These are phyloP conservation scores for Xylariaceae sp. DNA, from an alignment of 2,329 filamentous ascomycete genomes.

Conservation along the genomic window DNA sequence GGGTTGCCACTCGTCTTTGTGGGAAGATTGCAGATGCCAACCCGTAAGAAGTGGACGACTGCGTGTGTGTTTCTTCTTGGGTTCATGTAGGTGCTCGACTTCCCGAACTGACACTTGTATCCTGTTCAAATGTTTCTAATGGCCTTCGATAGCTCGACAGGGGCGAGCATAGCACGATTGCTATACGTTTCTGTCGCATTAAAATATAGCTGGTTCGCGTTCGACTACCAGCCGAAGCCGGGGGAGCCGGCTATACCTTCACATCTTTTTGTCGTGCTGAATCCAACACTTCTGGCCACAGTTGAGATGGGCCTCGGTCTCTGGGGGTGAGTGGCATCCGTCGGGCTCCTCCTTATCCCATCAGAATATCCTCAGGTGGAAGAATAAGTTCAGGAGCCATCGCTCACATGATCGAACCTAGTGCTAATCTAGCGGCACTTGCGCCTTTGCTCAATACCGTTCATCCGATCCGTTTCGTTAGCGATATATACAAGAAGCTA, in stretches of 20 bases:
- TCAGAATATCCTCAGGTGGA: too few species aligned
- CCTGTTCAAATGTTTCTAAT: neutral
- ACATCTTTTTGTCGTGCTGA: slow-evolving; percentile 3
- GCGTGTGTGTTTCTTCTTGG: slow-evolving; percentile 7
- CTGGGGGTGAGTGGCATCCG: too few species aligned
- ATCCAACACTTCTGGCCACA: slow-evolving; percentile 10
- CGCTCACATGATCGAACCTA: too few species aligned
- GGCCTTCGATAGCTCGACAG: slow-evolving; percentile 4
- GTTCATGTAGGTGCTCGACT: slow-evolving; percentile 3
- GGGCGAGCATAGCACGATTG: slow-evolving; percentile 7
- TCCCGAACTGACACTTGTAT: neutral
- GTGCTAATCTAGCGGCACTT: slow-evolving; percentile 8
- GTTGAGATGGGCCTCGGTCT: slow-evolving; percentile 8
- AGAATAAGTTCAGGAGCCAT: too few species aligned
- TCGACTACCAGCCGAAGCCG: slow-evolving; percentile 8
- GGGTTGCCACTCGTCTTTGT: slow-evolving; percentile 10
- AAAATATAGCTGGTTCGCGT: slow-evolving; percentile 8
- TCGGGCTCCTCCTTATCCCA: too few species aligned
- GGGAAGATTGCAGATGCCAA: slow-evolving; percentile 5
- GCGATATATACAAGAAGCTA: slow-evolving; percentile 4
- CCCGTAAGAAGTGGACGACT: slow-evolving; percentile 8
- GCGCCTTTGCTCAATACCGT: slow-evolving; percentile 8
- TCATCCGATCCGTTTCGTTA: slow-evolving; percentile 3
- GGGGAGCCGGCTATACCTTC: slow-evolving; percentile 6
- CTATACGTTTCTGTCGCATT: slow-evolving; percentile 5